Conservation (phyloP, 345 rosid genomes). For the Brassica incana region DNA sequence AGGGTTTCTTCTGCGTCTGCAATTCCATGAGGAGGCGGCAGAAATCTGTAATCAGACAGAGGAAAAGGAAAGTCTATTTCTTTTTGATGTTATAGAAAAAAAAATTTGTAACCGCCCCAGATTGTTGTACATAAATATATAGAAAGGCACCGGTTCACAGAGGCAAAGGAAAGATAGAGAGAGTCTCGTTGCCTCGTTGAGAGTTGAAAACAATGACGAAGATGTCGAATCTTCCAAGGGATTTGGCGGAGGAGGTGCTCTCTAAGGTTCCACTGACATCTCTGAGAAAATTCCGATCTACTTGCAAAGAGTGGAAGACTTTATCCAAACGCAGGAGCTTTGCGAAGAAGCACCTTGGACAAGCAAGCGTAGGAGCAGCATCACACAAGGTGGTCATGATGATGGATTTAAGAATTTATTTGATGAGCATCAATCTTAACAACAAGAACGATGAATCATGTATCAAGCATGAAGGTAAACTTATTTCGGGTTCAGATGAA, state of each 20-base stretch:
- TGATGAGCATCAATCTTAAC: background rate
- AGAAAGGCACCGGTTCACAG: no score
- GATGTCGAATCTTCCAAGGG: background rate
- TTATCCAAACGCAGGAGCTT: background rate
- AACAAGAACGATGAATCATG: background rate
- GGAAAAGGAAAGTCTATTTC: no score
- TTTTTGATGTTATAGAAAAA: background rate
- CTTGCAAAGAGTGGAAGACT: background rate
- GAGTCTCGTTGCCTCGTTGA: background rate
- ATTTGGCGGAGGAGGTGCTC: background rate
- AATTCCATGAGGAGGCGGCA: no score
- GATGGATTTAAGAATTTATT: background rate
- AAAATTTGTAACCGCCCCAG: background rate
- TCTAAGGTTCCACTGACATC: background rate
- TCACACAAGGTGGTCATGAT: background rate
- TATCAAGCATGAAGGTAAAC: background rate
- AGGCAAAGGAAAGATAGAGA: background rate
- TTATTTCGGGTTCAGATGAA: background rate
- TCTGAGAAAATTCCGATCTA: background rate
- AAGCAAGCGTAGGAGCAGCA: constrained; percentile 3
- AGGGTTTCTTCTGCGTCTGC: no score
- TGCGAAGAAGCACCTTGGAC: background rate
- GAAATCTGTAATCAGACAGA: no score
- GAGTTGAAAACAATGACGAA: background rate
- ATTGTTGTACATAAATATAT: no score